These are phyloP conservation scores for Penicillium coprophilum DNA, from an alignment of 495 filamentous ascomycete genomes.

Conservation along the genomic window DNA sequence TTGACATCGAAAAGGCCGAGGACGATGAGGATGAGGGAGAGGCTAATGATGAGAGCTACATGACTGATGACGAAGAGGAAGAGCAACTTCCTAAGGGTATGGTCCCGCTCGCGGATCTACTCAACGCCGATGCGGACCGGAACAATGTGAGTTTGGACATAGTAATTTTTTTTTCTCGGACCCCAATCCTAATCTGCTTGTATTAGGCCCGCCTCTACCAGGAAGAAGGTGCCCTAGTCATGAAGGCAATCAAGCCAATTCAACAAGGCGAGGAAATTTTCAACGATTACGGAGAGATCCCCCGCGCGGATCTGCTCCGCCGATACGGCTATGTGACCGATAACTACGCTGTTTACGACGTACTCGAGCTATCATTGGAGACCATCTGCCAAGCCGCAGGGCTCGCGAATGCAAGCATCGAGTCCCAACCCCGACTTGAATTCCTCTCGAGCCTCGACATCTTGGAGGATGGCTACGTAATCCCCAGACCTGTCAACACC, in stretches of 20 bases:
- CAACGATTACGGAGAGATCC: slow-evolving; percentile 87
- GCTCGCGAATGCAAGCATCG: slow-evolving; percentile 39
- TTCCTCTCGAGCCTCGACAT: slow-evolving; percentile 52
- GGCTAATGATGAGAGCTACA: slow-evolving; percentile 60
- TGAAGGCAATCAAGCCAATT: slow-evolving; percentile 66
- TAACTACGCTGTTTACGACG: slow-evolving; percentile 75
- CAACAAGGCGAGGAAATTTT: slow-evolving; percentile 74
- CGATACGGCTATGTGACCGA: slow-evolving; percentile 86
- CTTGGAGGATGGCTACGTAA: slow-evolving; percentile 56
- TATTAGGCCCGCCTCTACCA: slow-evolving; percentile 66
- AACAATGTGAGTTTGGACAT: slow-evolving; percentile 59
- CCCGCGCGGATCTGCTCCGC: slow-evolving; percentile 77
- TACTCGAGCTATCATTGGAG: slow-evolving; percentile 68
- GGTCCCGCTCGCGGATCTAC: slow-evolving; percentile 89
- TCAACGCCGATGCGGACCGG: slow-evolving; percentile 85
- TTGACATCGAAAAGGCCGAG: slow-evolving; percentile 69
- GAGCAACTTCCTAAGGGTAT: slow-evolving; percentile 71
- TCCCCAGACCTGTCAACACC: slow-evolving; percentile 35
- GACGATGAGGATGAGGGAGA: slow-evolving; percentile 54
- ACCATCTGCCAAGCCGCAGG: slow-evolving; percentile 53
- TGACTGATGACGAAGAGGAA: slow-evolving; percentile 68
- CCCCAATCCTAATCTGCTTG: slow-evolving; percentile 14
- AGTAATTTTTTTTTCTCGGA: not conserved
- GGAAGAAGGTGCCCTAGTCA: slow-evolving; percentile 60
- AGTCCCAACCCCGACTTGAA: slow-evolving; percentile 45